These are phyloP conservation scores for Ceratonia siliqua DNA, from an alignment of 306 rosid species.

Conservation along the genomic window DNA sequence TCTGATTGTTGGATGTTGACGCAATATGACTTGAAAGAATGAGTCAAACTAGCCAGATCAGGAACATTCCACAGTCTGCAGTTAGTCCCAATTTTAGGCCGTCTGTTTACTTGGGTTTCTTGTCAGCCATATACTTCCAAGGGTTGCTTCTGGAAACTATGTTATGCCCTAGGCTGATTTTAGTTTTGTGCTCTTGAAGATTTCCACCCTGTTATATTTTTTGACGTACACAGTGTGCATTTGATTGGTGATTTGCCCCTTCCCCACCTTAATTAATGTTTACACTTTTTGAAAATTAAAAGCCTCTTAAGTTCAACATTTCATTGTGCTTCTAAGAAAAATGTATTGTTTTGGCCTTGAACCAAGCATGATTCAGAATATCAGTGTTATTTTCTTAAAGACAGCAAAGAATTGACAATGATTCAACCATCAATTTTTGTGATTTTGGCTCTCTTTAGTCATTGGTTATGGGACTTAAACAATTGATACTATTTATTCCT, in stretches of 20 bases:
- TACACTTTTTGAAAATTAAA: background rate
- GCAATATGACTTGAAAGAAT: background rate
- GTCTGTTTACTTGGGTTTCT: background rate
- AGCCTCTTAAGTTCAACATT: background rate
- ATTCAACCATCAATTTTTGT: background rate
- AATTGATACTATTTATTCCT: background rate
- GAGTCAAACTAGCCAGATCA: background rate
- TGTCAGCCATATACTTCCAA: background rate
- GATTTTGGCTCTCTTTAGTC: background rate
- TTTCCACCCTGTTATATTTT: background rate
- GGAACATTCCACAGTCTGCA: background rate
- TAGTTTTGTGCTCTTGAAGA: background rate
- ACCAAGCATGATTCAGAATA: background rate
- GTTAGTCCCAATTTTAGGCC: background rate
- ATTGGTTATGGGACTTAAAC: background rate
- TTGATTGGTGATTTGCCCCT: background rate
- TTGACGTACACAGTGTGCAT: background rate
- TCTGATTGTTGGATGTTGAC: background rate
- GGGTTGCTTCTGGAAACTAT: slow-evolving; percentile 9
- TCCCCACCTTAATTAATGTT: background rate
- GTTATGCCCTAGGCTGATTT: background rate
- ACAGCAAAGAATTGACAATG: background rate
- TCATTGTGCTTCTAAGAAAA: background rate
- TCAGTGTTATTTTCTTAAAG: background rate
- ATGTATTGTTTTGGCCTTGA: background rate